Evolutionary conservation across 148 eudicot species (phyloP).

Genomic region (Tetragonia tetragonoides): DNA sequence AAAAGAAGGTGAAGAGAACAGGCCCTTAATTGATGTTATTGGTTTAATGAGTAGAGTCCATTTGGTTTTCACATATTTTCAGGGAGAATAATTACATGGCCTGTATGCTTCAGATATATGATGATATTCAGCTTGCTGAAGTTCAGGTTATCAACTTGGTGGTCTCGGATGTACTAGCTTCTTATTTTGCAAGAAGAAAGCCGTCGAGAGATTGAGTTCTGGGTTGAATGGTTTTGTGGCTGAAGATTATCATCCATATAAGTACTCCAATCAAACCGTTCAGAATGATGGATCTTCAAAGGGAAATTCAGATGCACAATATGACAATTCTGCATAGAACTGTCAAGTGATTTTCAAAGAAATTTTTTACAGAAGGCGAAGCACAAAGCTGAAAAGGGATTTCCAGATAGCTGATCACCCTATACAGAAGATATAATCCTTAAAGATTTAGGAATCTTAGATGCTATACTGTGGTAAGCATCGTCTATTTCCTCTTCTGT

Average conservation of each 20-base stretch:
- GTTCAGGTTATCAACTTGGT: too few relatives aligned
- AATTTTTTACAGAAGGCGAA: not conserved
- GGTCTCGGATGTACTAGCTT: too few relatives aligned
- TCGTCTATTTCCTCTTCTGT: slow-evolving; percentile 81
- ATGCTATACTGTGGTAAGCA: slow-evolving; percentile 57
- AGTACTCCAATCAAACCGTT: not conserved
- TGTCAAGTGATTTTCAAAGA: not conserved
- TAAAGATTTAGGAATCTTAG: slow-evolving; percentile 23
- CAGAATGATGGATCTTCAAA: not conserved
- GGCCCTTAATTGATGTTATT: too few relatives aligned
- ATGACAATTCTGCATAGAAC: not conserved
- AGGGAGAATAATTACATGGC: too few relatives aligned
- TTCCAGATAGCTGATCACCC: not conserved
- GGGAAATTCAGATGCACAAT: not conserved
- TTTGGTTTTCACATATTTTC: too few relatives aligned
- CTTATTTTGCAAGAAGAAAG: too few relatives aligned
- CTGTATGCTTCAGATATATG: too few relatives aligned
- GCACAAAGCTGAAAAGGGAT: not conserved
- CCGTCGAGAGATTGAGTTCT: too few relatives aligned
- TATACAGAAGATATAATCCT: not conserved
- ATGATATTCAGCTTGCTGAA: too few relatives aligned
- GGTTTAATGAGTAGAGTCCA: too few relatives aligned
- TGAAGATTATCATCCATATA: not conserved
- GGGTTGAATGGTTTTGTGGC: not conserved
- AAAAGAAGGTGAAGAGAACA: too few relatives aligned